Conservation (phyloP, 169 alveolate genomes). For the Cyclospora cayetanensis region DNA sequence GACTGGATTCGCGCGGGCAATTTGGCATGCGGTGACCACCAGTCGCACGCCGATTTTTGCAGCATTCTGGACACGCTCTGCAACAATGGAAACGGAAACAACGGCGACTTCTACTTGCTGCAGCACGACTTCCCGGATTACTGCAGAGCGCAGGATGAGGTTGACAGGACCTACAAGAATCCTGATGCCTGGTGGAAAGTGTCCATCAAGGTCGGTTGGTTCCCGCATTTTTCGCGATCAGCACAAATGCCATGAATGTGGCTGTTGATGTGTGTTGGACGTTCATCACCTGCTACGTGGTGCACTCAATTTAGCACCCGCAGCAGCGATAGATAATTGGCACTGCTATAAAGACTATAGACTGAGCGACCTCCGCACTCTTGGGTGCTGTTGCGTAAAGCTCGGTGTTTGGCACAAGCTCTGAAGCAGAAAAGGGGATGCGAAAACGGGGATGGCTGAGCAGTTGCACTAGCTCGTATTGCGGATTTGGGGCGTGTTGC, state of each 20-base stretch:
- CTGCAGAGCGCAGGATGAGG: slow-evolving; percentile 87
- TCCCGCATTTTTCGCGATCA: not conserved
- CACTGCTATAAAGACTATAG: too few species aligned
- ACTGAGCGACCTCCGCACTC: not conserved
- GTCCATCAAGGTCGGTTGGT: slow-evolving; percentile 76
- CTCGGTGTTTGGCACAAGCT: too few species aligned
- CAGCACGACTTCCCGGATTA: slow-evolving; percentile 88
- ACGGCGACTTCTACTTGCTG: slow-evolving; percentile 87
- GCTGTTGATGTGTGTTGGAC: too few species aligned
- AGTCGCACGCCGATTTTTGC: slow-evolving; percentile 77
- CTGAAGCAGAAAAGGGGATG: too few species aligned
- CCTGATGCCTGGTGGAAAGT: slow-evolving; percentile 85
- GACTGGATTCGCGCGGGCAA: slow-evolving; percentile 87
- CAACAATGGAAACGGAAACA: slow-evolving; percentile 82
- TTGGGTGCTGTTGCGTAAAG: not conserved
- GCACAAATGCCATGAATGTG: not conserved
- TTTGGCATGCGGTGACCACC: slow-evolving; percentile 82
- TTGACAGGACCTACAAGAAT: slow-evolving; percentile 88
- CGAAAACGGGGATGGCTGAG: too few species aligned
- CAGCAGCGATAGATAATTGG: too few species aligned
- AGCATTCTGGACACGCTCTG: slow-evolving; percentile 76
- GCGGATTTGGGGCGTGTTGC: too few species aligned
- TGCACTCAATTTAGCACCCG: too few species aligned
- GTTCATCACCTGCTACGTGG: too few species aligned
- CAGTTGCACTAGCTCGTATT: too few species aligned